These are phyloP conservation scores for Glycine tomentella DNA, from an alignment of 306 rosid species.

Conservation along the genomic window DNA sequence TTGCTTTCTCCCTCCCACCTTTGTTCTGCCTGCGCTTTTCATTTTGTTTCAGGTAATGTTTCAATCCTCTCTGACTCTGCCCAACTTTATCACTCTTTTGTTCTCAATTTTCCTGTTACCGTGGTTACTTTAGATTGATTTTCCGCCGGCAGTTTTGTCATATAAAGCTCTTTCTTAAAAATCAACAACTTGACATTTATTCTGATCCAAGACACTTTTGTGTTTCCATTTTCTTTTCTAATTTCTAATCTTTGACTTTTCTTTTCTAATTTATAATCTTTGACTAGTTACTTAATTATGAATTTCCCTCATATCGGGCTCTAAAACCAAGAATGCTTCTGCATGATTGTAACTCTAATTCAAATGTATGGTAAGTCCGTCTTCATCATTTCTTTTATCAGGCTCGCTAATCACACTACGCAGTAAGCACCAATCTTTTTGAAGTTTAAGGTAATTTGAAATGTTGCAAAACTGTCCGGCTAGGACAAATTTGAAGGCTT, in stretches of 20 bases:
- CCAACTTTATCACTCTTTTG: too few relatives aligned
- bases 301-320: too few relatives aligned
- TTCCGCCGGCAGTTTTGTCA: too few relatives aligned
- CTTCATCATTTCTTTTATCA: too few relatives aligned
- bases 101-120: not conserved
- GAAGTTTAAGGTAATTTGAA: constrained; percentile 46
- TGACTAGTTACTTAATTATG: not conserved
- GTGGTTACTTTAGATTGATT: not conserved
- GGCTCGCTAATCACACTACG: too few relatives aligned
- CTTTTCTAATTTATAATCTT: too few relatives aligned
- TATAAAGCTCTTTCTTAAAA: too few relatives aligned
- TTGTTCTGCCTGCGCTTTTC: not conserved
- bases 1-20: not conserved
- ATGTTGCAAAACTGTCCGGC: constrained; percentile 37
- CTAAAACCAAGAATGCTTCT: too few relatives aligned
- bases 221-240: too few relatives aligned
- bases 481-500: constrained; percentile 48
- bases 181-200: not conserved
- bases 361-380: too few relatives aligned
- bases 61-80: not conserved
- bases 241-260: too few relatives aligned
- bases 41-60: constrained; percentile 22
- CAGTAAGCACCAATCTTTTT: not conserved
- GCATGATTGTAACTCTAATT: not conserved
- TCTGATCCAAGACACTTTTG: not conserved